Conservation (phyloP, 2,329 filamentous ascomycete genomes). For the Boeremia exigua region DNA sequence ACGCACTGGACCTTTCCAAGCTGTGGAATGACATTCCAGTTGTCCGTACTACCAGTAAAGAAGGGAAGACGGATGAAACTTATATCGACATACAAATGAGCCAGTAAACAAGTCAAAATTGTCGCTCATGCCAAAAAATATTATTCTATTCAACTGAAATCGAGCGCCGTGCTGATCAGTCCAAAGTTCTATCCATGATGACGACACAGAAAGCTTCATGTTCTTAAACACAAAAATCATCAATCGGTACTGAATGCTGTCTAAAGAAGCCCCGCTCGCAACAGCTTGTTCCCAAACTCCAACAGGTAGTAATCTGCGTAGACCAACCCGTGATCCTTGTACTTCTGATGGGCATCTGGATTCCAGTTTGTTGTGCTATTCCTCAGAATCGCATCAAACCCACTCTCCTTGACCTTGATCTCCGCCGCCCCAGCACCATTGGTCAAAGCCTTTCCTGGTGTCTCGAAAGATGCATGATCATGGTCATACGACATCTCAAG, state of each 20-base stretch:
- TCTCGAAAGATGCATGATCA: conserved; percentile 34
- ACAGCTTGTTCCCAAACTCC: conserved; percentile 55
- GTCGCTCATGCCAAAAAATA: neutral
- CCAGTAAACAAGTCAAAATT: neutral
- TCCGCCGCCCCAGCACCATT: conserved; percentile 21
- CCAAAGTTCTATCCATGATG: no score
- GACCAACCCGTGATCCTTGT: conserved; percentile 56
- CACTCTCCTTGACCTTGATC: conserved; percentile 34
- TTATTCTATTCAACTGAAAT: neutral
- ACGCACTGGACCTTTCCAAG: conserved; percentile 17
- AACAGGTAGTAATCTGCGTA: conserved; percentile 60
- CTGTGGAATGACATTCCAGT: conserved; percentile 35
- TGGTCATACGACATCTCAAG: conserved; percentile 41
- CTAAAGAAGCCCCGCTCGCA: conserved; percentile 43
- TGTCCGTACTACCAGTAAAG: neutral
- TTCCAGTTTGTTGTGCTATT: conserved; percentile 58
- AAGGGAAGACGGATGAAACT: neutral
- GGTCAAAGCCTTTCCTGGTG: conserved; percentile 7
- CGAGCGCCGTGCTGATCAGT: no score
- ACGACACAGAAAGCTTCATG: no score
- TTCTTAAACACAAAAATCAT: neutral
- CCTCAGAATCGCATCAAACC: conserved; percentile 54
- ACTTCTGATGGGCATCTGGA: conserved; percentile 53
- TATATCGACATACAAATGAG: neutral
- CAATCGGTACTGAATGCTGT: neutral